phyloP scores from a whole-genome alignment of 2,329 filamentous ascomycete species.

The Aspergillus proliferans region DNA sequence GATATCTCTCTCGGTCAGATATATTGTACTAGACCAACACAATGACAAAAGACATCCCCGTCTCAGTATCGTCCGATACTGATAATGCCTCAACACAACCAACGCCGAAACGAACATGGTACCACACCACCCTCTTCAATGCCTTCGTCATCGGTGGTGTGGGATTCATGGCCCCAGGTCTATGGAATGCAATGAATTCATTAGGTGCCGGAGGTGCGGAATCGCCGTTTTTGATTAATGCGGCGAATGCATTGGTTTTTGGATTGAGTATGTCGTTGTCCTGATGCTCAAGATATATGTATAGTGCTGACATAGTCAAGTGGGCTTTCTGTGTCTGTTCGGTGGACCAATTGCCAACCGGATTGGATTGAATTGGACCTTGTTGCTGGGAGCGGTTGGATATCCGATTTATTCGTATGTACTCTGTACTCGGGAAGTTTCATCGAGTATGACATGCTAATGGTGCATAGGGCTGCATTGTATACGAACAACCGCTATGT shows the following conservation, averaged over 20 bases:
- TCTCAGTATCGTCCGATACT: no score
- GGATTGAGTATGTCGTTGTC: conserved; percentile 18
- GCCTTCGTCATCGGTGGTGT: conserved; percentile 49
- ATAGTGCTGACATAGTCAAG: background rate
- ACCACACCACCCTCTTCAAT: conserved; percentile 49
- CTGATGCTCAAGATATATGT: background rate
- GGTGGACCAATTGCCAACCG: conserved; percentile 46
- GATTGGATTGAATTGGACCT: conserved; percentile 43
- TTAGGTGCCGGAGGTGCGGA: conserved; percentile 50
- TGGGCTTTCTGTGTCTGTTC: conserved; percentile 41
- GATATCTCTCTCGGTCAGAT: no score
- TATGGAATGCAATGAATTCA: conserved; percentile 54
- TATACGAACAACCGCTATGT: conserved; percentile 37
- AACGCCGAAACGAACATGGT: conserved; percentile 32
- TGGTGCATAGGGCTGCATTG: conserved; percentile 31
- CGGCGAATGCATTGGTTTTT: conserved; percentile 49
- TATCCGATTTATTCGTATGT: conserved; percentile 42
- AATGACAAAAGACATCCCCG: no score
- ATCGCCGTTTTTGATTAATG: conserved; percentile 48
- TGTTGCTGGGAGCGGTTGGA: conserved; percentile 39
- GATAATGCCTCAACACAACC: no score
- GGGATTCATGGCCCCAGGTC: conserved; percentile 40
- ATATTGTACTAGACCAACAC: no score
- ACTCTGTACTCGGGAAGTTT: background rate
- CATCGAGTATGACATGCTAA: background rate